Evolutionary conservation across 2,329 filamentous ascomycete genomes (phyloP).

Genomic region (Didymella pinodella): DNA sequence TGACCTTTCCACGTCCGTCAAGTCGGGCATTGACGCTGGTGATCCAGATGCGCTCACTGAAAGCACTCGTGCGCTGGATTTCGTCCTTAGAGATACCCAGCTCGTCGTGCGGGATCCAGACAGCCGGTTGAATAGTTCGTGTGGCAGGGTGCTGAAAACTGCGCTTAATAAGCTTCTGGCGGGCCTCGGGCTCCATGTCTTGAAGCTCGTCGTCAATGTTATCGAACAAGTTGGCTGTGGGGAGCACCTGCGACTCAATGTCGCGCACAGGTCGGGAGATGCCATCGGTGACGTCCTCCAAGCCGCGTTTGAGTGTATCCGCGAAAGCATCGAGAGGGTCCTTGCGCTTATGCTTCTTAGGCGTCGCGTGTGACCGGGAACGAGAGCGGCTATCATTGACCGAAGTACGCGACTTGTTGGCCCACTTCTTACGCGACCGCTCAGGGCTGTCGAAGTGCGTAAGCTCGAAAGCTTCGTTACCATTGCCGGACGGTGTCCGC

Average conservation of each 20-base stretch:
- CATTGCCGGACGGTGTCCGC: conserved; percentile 4
- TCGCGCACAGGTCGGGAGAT: conserved; percentile 45
- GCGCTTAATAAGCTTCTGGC: conserved; percentile 82
- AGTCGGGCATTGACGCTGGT: conserved; percentile 91
- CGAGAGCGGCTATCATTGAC: conserved; percentile 40
- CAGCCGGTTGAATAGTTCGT: conserved; percentile 80
- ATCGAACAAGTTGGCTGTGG: conserved; percentile 83
- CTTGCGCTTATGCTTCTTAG: conserved; percentile 34
- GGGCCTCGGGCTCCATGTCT: conserved; percentile 87
- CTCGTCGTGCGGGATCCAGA: conserved; percentile 94
- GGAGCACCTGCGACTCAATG: conserved; percentile 58
- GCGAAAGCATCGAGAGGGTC: conserved; percentile 42
- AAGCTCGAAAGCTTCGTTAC: conserved; percentile 38
- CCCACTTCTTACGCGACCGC: conserved; percentile 39
- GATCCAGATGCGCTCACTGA: conserved; percentile 84
- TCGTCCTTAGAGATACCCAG: conserved; percentile 92
- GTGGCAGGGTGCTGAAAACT: conserved; percentile 92
- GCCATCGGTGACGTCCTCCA: conserved; percentile 45
- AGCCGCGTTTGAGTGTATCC: conserved; percentile 36
- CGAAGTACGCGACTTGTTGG: conserved; percentile 40
- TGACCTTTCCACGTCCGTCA: conserved; percentile 81
- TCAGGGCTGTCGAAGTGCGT: conserved; percentile 38
- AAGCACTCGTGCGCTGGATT: conserved; percentile 76
- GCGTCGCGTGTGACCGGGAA: conserved; percentile 27
- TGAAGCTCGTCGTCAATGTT: conserved; percentile 93